Conservation (phyloP, 2,329 filamentous ascomycete genomes). For the Leptographium radiaticola region DNA sequence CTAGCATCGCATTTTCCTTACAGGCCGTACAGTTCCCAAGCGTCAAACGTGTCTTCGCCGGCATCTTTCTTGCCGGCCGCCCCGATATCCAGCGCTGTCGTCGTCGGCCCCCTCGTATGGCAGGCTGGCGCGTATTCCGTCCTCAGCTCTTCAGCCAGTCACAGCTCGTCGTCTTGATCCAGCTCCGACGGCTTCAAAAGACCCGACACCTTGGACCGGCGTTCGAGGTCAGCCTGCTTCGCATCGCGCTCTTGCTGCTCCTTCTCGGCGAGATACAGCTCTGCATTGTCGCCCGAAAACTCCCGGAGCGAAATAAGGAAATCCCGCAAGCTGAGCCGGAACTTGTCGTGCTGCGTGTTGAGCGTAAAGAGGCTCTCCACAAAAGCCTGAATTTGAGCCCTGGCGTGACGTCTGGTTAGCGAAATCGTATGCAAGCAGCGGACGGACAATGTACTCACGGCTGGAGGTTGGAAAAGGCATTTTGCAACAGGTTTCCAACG, state of each 20-base stretch:
- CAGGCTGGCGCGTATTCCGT: constrained; percentile 40
- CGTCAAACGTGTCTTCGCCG: constrained; percentile 4
- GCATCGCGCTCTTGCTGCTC: constrained; percentile 81
- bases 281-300: constrained; percentile 88
- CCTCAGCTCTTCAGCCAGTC: constrained; percentile 61
- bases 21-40: constrained; percentile 11
- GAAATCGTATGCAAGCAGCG: background rate
- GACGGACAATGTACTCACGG: constrained; percentile 43
- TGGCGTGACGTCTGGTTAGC: background rate
- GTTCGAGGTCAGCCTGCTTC: constrained; percentile 78
- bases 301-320: constrained; percentile 97
- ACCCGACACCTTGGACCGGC: constrained; percentile 88
- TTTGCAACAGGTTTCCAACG: constrained; percentile 70
- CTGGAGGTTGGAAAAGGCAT: constrained; percentile 87
- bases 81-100: background rate
- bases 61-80: background rate
- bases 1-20: background rate
- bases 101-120: constrained; percentile 1
- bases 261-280: constrained; percentile 87
- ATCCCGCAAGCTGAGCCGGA: constrained; percentile 90
- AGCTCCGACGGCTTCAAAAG: constrained; percentile 95
- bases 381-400: constrained; percentile 75
- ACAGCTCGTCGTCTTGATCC: constrained; percentile 76
- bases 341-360: constrained; percentile 82
- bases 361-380: constrained; percentile 79